Evolutionary conservation across 2,329 filamentous ascomycete genomes (phyloP), one percentile per base, ranked within the genome.

Genomic region (Talaromyces verruculosus): DNA sequence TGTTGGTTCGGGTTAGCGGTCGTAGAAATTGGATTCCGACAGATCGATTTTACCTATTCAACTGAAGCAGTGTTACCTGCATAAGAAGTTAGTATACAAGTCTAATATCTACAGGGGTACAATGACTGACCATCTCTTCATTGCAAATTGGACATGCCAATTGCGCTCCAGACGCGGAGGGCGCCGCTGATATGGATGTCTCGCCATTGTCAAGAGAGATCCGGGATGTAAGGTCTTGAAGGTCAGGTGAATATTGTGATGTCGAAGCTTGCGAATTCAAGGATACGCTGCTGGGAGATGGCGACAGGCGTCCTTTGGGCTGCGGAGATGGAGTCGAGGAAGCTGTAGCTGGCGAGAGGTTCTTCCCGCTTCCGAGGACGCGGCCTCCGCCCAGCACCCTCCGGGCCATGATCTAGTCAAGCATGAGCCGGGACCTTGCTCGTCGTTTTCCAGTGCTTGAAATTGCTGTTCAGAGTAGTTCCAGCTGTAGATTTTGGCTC

Each of bases 101-200:
- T 28, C 2, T 5, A 7, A 6, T 22, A 57, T n/a, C 15, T 43
- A 1, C 5, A 10, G 7, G 39, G 5, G 15, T n/a, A 51, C 43
- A 33, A 28, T 17, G 17, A 73, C 81, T 69, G 81, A 95, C 93
- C 95, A 99, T 99, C 79, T 97, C 93, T 80, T 98, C 96, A 72
- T 89, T 93, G 79, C 95, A 99, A 75, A 99, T 99, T n/a, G 95
- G 95, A 77, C 95, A 99, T 64, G 94, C 88, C 67, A 99, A 87
- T 77, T 86, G 86, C 69, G 87, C 87, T 70, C 85, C 87, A 64
- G 87, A 81, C 62, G 87, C 84, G 59, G 81, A 83, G 69, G 84
- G 84, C 59, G 77, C 77, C 19, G 78, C 77, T 59, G 80, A 79
- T 63, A 80, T 78, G 55, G 81, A 81, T 72, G 82, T 79, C 47